These are phyloP conservation scores for Talaromyces pinophilus DNA, from an alignment of 2,329 filamentous ascomycete genomes.

Conservation along the genomic window DNA sequence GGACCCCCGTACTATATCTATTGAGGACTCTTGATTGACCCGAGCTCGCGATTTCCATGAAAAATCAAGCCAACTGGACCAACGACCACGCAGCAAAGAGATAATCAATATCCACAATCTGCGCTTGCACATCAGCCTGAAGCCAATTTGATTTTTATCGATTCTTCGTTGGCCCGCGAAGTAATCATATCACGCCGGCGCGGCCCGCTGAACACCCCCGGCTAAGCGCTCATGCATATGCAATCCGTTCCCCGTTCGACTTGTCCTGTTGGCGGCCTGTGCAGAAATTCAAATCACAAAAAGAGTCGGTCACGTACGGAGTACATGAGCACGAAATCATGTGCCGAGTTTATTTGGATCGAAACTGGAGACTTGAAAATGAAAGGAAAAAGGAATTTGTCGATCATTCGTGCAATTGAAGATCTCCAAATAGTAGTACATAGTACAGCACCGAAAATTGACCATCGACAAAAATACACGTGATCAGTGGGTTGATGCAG, in stretches of 20 bases:
- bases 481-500: not conserved
- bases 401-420: not conserved
- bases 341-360: not conserved
- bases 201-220: constrained; percentile 14
- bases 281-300: constrained; percentile 2
- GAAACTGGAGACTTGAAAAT: too few relatives aligned
- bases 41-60: not conserved
- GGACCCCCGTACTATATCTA: not conserved
- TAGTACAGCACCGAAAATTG: not conserved
- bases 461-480: not conserved
- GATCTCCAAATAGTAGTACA: not conserved
- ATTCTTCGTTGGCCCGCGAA: constrained; percentile 6
- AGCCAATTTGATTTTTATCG: not conserved
- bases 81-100: not conserved
- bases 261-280: constrained; percentile 10
- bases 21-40: not conserved
- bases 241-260: constrained; percentile 8
- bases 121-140: constrained; percentile 9
- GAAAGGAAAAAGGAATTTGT: not conserved
- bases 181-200: constrained; percentile 11
- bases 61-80: not conserved
- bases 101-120: constrained; percentile 6
- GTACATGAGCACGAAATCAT: constrained; percentile 3
- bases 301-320: not conserved
- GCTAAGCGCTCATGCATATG: constrained; percentile 15